Percentiles rank a stretch among this genome's conserved stretches.
Conservation (phyloP, 2,329 filamentous ascomycete genomes). For the Calonectria ilicicola region DNA sequence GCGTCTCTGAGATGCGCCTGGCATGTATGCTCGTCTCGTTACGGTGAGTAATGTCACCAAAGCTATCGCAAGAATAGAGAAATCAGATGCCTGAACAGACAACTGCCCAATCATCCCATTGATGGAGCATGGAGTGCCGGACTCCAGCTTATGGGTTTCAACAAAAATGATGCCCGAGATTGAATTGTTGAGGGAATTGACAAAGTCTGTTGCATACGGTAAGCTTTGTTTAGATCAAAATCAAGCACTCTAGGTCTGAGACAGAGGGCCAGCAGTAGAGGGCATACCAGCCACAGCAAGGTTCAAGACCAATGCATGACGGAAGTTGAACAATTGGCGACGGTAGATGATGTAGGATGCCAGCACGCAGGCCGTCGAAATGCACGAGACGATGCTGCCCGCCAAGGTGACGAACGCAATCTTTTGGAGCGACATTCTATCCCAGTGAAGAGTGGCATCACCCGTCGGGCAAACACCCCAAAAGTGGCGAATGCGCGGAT, state of each 20-base stretch:
- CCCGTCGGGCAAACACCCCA: neutral
- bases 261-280: neutral
- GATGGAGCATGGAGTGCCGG: constrained; percentile 26
- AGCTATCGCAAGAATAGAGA: constrained; percentile 40
- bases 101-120: constrained; percentile 37
- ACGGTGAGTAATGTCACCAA: constrained; percentile 37
- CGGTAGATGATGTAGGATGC: constrained; percentile 36
- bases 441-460: neutral
- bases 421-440: constrained; percentile 27
- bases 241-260: neutral
- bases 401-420: constrained; percentile 37
- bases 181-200: constrained; percentile 39
- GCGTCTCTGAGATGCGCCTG: constrained; percentile 22
- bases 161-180: constrained; percentile 37
- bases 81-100: constrained; percentile 40
- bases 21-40: constrained; percentile 30
- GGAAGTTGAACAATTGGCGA: constrained; percentile 37
- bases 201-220: constrained; percentile 27
- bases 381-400: constrained; percentile 36
- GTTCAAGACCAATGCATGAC: constrained; percentile 38
- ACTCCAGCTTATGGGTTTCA: constrained; percentile 7
- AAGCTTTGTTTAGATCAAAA: neutral
- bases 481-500: neutral
- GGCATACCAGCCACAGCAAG: constrained; percentile 37
- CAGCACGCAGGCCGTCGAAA: constrained; percentile 36